Percentiles rank a stretch among this genome's conserved stretches.
phyloP scores from a whole-genome alignment of 257 asterid genomes.

The Rhazya stricta region DNA sequence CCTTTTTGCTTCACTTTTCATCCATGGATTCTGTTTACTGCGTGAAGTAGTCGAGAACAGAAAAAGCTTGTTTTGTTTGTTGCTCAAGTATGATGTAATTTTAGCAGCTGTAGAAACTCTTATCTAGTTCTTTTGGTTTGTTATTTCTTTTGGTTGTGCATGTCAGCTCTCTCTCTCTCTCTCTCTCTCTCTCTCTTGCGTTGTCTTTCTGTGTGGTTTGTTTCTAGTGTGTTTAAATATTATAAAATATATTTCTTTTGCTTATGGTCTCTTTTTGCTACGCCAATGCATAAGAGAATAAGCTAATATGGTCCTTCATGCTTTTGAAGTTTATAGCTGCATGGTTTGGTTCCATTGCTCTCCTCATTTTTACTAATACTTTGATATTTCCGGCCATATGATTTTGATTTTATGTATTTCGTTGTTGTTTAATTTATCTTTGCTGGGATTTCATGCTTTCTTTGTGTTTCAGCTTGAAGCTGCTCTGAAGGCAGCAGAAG shows the following conservation, averaged over 20 bases:
- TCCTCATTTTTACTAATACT: neutral
- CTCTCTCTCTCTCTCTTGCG: neutral
- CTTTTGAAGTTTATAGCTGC: neutral
- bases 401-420: neutral
- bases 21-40: neutral
- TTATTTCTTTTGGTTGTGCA: neutral
- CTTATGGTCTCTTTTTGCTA: neutral
- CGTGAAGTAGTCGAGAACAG: neutral
- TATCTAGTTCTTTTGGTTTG: too few relatives aligned
- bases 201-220: neutral
- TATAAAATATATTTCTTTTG: too few relatives aligned
- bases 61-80: neutral
- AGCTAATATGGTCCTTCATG: neutral
- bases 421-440: neutral
- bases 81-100: neutral
- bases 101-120: neutral
- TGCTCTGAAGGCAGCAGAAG: slow-evolving; percentile 70
- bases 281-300: neutral
- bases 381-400: neutral
- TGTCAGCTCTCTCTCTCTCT: neutral
- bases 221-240: neutral
- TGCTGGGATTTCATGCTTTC: neutral
- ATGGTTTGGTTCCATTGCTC: neutral
- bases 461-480: slow-evolving; percentile 39
- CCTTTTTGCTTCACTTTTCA: neutral